These are phyloP conservation scores for Neurospora intermedia DNA, from an alignment of 495 filamentous ascomycete genomes.

Conservation along the genomic window DNA sequence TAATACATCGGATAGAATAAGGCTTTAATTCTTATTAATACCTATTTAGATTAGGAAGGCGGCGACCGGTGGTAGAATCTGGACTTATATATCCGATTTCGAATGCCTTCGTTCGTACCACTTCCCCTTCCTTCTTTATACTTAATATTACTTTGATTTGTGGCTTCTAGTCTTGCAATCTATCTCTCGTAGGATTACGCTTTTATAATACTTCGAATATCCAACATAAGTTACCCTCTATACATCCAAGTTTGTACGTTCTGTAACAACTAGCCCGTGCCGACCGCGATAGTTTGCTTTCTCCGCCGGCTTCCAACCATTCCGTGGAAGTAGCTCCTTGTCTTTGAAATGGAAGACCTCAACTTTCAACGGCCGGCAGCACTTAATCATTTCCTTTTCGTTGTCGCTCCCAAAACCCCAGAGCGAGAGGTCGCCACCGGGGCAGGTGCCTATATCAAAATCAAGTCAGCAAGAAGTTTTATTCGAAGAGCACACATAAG, in stretches of 20 bases:
- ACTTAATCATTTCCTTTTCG: conserved; percentile 55
- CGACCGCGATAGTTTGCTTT: conserved; percentile 49
- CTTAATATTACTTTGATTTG: no score
- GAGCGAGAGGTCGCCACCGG: conserved; percentile 57
- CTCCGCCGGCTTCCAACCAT: conserved; percentile 51
- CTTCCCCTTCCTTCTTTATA: no score
- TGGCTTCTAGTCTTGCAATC: no score
- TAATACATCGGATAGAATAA: no score
- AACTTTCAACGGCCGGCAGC: conserved; percentile 61
- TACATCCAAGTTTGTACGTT: neutral
- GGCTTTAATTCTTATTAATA: no score
- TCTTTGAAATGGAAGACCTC: conserved; percentile 55
- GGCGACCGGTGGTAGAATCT: no score
- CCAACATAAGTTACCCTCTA: no score
- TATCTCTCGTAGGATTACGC: no score
- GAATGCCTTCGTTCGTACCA: no score
- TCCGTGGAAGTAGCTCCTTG: conserved; percentile 31
- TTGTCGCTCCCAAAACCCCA: conserved; percentile 66
- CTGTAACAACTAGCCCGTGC: conserved; percentile 46
- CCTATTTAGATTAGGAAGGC: no score
- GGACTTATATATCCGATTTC: no score
- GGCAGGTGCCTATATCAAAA: conserved; percentile 27
- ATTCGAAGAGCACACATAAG: neutral
- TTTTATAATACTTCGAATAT: no score
- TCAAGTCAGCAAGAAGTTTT: conserved; percentile 14